These are phyloP conservation scores for Clitopilus passeckerianus DNA, from an alignment of 768 basidiomycete genomes.

Conservation along the genomic window DNA sequence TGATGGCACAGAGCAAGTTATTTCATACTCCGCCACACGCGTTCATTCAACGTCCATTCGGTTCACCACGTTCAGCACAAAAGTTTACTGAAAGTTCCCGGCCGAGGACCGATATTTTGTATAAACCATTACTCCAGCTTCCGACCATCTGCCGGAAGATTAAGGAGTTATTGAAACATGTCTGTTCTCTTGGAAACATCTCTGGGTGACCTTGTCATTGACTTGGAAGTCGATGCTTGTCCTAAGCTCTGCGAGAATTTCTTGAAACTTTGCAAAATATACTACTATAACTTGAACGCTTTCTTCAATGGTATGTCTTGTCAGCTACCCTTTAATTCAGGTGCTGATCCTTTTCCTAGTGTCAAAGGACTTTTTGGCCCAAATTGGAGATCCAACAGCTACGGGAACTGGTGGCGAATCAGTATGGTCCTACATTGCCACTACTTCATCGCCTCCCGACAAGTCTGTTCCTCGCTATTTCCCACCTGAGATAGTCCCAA, in stretches of 20 bases:
- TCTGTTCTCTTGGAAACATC: slow-evolving; percentile 97
- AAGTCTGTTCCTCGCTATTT: slow-evolving; percentile 69
- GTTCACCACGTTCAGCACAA: neutral
- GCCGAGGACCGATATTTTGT: neutral
- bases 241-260: slow-evolving; percentile 95
- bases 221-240: slow-evolving; percentile 87
- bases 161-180: slow-evolving; percentile 40
- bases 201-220: slow-evolving; percentile 93
- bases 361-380: slow-evolving; percentile 95
- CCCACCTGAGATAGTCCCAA: slow-evolving; percentile 73
- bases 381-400: slow-evolving; percentile 94
- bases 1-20: neutral
- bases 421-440: slow-evolving; percentile 72
- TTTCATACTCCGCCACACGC: neutral
- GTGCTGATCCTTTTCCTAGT: slow-evolving; percentile 42
- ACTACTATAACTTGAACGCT: slow-evolving; percentile 94
- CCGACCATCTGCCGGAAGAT: neutral
- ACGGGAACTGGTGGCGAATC: slow-evolving; percentile 93
- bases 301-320: slow-evolving; percentile 89
- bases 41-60: neutral
- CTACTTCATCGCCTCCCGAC: slow-evolving; percentile 29
- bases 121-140: neutral
- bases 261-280: slow-evolving; percentile 94
- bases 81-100: neutral
- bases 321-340: neutral